Percentiles rank a stretch among this genome's conserved stretches.
phyloP scores from a whole-genome alignment of 371 early-diverging fungal species.

The Apophysomyces elegans region DNA sequence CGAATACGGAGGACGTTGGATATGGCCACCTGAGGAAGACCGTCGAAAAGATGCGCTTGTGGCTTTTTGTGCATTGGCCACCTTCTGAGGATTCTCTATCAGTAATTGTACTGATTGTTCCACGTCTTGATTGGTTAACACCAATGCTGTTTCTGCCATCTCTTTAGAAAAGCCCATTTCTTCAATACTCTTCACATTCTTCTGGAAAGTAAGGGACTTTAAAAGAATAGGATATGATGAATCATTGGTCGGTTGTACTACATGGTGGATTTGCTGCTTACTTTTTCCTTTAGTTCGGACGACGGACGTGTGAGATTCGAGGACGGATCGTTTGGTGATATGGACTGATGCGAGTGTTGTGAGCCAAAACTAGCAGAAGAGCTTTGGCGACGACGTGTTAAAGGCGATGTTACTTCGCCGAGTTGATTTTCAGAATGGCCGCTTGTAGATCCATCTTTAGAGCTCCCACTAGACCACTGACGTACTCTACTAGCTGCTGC shows the following conservation, averaged over 20 bases:
- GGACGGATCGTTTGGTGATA: not conserved
- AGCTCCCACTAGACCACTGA: conserved; percentile 15
- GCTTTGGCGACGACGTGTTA: conserved; percentile 19
- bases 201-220: conserved; percentile 33
- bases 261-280: not conserved
- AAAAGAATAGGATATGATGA: not conserved
- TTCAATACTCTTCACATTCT: conserved; percentile 53
- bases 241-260: not conserved
- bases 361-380: conserved; percentile 14
- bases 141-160: conserved; percentile 67
- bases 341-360: conserved; percentile 11
- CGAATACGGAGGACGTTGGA: conserved; percentile 23
- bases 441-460: conserved; percentile 1
- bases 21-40: conserved; percentile 32
- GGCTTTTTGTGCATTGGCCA: conserved; percentile 43
- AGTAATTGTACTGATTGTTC: conserved; percentile 67
- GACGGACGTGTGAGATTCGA: not conserved
- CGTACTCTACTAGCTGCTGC: conserved; percentile 41
- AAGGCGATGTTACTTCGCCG: not conserved
- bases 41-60: conserved; percentile 28
- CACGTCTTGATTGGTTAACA: conserved; percentile 58
- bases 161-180: conserved; percentile 76
- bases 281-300: conserved; percentile 13
- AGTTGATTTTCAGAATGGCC: not conserved
- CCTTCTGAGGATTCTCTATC: conserved; percentile 61